Percentiles rank a stretch among this genome's conserved stretches.
phyloP scores from a whole-genome alignment of 371 early-diverging fungal genomes.

The Rhizopus arrhizus region DNA sequence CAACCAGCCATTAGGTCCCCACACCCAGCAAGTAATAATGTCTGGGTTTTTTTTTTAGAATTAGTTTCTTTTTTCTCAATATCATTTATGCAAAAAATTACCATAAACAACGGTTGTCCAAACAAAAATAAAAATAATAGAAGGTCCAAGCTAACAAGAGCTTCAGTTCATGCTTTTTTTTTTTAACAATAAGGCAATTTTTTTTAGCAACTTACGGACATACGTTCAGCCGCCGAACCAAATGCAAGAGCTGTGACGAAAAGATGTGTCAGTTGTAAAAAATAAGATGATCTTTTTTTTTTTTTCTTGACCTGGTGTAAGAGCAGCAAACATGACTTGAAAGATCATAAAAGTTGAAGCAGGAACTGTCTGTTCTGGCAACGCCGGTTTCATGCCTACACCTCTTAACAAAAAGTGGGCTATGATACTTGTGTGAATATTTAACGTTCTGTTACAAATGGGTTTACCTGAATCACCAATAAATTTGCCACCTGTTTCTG shows the following conservation, averaged over 20 bases:
- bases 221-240: slow-evolving; percentile 86
- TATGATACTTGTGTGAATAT: slow-evolving; percentile 1
- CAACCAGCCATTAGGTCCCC: slow-evolving; percentile 79
- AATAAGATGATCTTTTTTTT: neutral
- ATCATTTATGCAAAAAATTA: no score
- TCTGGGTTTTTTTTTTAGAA: slow-evolving; percentile 13
- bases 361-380: slow-evolving; percentile 58
- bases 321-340: slow-evolving; percentile 77
- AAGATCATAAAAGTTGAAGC: slow-evolving; percentile 68
- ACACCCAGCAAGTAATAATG: slow-evolving; percentile 82
- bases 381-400: slow-evolving; percentile 42
- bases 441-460: neutral
- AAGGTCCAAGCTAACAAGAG: slow-evolving; percentile 59
- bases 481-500: slow-evolving; percentile 67
- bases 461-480: slow-evolving; percentile 73
- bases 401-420: slow-evolving; percentile 48
- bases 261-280: slow-evolving; percentile 4
- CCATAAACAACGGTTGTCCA: slow-evolving; percentile 85
- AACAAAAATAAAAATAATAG: slow-evolving; percentile 77
- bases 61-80: no score
- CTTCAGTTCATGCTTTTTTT: no score
- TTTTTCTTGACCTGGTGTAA: slow-evolving; percentile 54
- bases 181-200: slow-evolving; percentile 1
- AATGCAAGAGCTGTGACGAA: slow-evolving; percentile 68
- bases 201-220: slow-evolving; percentile 49